A percentile compares a stretch with the other conserved stretches of the same genome.
These are phyloP conservation scores for Penstemon barbatus DNA, from an alignment of 257 asterid species.

Conservation along the genomic window DNA sequence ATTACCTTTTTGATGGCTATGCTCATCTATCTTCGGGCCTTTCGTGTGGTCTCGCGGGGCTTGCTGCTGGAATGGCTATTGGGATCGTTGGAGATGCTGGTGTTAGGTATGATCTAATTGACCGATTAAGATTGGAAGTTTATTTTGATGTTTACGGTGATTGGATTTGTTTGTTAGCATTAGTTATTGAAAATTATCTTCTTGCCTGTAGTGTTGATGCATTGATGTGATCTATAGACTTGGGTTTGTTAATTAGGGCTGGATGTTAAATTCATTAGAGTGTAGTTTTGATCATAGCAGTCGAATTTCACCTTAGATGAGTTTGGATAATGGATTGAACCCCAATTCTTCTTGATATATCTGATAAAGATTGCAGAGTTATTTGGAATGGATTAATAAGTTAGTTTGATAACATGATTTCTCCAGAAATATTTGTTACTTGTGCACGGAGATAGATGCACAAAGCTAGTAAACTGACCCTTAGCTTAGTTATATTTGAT, in stretches of 20 bases:
- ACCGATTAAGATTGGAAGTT: background rate
- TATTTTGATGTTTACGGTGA: background rate
- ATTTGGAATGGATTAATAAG: too few relatives aligned
- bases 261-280: background rate
- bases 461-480: too few relatives aligned
- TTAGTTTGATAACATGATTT: too few relatives aligned
- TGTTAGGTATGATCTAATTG: conserved; percentile 56
- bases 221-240: background rate
- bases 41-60: conserved; percentile 87
- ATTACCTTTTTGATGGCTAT: conserved; percentile 81
- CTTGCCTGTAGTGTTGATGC: background rate
- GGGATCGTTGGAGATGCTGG: conserved; percentile 94
- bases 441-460: too few relatives aligned
- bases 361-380: background rate
- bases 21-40: conserved; percentile 90
- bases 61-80: conserved; percentile 91
- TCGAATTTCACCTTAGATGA: background rate
- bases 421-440: too few relatives aligned
- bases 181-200: background rate
- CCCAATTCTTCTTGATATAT: background rate
- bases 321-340: background rate
- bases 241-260: conserved; percentile 10
- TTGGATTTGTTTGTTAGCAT: background rate
- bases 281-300: background rate
- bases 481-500: too few relatives aligned